Evolutionary conservation across 2,329 filamentous ascomycete genomes (phyloP), one percentile per base, ranked within the genome.

Genomic region (Fusarium sp.): DNA sequence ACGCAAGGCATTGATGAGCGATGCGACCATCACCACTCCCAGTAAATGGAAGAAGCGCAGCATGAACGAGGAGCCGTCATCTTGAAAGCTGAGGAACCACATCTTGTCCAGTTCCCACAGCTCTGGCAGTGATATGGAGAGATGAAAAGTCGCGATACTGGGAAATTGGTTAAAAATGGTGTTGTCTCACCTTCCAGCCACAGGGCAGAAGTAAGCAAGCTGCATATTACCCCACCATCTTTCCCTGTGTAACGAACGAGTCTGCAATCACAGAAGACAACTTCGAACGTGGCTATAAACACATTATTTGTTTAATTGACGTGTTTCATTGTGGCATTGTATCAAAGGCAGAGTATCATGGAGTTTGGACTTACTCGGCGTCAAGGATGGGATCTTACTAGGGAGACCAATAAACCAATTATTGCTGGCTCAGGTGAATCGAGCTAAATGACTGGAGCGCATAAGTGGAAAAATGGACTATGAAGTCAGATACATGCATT

Each of bases 361-460:
- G n/a, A 37, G 34, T 18, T n/a, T 10, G 34, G 10, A n/a, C 34
- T 37, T 37, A 37, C 18, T 37, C 34, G 7, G 18, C 34, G 18
- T 37, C 11, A n/a, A 37, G 34, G 10, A n/a, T n/a, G 34, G 9
- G 34, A 10, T 9, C 11, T 37, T 37, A n/a, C 34, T n/a, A 16
- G 18, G 34, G 34, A n/a, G 10, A n/a, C 34, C 10, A n/a, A 37
- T n/a, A 37, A 37, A 7, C 34, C 18, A n/a, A 37, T 10, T 6
- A 37, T n/a, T 37, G 6, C 25, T 29, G 18, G 44, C 18, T 27
- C 18, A n/a, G 12, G 8, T 6, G 24, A 37, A 37, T 37, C 10
- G 10, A 37, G 20, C 16, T 24, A 16, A 16, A 16, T 64, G 24
- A 64, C 58, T 64, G 59, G 61, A 14, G 60, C 59, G 61, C 51